Evolutionary conservation across 768 basidiomycete species (phyloP), one percentile per base, ranked within the genome.

Genomic region (Mycena indigotica): DNA sequence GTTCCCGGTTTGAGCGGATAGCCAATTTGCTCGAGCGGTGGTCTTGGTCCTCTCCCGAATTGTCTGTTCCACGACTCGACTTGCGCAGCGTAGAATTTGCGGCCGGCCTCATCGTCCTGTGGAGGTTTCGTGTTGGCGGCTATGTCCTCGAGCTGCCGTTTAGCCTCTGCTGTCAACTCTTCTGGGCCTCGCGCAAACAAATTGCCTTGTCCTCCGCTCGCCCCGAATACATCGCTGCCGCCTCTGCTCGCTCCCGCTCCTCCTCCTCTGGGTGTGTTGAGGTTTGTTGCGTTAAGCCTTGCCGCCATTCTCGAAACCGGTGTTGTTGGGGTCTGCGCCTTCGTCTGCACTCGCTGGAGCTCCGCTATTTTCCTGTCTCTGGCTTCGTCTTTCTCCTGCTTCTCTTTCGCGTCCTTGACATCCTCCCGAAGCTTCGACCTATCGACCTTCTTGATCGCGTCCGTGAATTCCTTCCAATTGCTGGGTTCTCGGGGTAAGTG

Each of bases 1-100:
- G 54, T 58, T 2, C 53, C 55, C 17, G 59, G 62, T 35, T 26
- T 40, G 30, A 64, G 28, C 16, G 62, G 62, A 52, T 28, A 64
- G 2, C 62, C 59, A 13, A 28, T 38, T 3, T 28, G 19, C 28
- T 60, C 55, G 0, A 50, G 19, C 12, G 15, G n/a, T 23, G 30
- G 21, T 26, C 49, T 41, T 4, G 39, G 24, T 10, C 52, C 19
- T 3, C 50, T 29, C 10, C 30, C 45, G 13, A 55, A 49, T 28
- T 56, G 54, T n/a, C 24, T 30, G 23, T 54, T 54, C 28, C 6
- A n/a, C n/a, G 28, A 32, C 19, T 52, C 51, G 19, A 51, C 40
- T 5, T n/a, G 24, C 10, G 50, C 32, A 46, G 48, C 26, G 28
- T 49, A 28, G 10, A 29, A 4, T 13, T 23, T 5, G 12, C 53